phyloP scores from a whole-genome alignment of 2,329 filamentous ascomycete genomes.

The Fusarium chlamydosporum region DNA sequence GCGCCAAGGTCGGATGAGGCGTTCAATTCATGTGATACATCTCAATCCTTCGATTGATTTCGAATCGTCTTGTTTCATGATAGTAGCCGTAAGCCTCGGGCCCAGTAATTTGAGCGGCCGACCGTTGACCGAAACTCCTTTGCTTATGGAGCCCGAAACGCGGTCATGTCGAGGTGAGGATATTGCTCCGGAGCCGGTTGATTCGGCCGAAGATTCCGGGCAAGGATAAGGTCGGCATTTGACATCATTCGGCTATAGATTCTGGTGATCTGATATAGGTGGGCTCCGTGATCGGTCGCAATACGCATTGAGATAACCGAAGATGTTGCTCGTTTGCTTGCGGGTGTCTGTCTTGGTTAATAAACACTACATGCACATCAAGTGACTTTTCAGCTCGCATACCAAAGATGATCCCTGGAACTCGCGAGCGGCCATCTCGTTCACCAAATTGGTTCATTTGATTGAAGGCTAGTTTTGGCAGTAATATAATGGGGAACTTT shows the following conservation, averaged over 20 bases:
- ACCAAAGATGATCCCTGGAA: too few relatives aligned
- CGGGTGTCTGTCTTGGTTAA: too few relatives aligned
- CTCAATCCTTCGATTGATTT: background rate
- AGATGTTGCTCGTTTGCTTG: background rate
- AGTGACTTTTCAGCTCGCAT: too few relatives aligned
- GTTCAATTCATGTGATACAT: slow-evolving; percentile 2
- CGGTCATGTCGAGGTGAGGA: background rate
- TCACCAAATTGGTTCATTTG: too few relatives aligned
- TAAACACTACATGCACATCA: too few relatives aligned
- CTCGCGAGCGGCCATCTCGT: too few relatives aligned
- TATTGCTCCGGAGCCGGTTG: slow-evolving; percentile 8
- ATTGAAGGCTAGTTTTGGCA: too few relatives aligned
- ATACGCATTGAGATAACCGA: background rate
- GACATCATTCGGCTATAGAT: background rate
- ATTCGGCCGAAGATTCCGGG: slow-evolving; percentile 5
- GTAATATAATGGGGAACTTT: too few relatives aligned
- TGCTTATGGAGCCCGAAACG: background rate
- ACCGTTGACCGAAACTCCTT: slow-evolving; percentile 15
- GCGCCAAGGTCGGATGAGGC: slow-evolving; percentile 6
- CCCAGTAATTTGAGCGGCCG: slow-evolving; percentile 4
- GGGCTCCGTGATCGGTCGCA: background rate
- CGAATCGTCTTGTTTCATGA: background rate
- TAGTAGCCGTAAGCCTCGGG: background rate
- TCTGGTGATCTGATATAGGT: background rate
- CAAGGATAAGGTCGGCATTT: slow-evolving; percentile 5